phyloP scores from a whole-genome alignment of 805 yeast species.

The Zygoascus biomembranicola region DNA sequence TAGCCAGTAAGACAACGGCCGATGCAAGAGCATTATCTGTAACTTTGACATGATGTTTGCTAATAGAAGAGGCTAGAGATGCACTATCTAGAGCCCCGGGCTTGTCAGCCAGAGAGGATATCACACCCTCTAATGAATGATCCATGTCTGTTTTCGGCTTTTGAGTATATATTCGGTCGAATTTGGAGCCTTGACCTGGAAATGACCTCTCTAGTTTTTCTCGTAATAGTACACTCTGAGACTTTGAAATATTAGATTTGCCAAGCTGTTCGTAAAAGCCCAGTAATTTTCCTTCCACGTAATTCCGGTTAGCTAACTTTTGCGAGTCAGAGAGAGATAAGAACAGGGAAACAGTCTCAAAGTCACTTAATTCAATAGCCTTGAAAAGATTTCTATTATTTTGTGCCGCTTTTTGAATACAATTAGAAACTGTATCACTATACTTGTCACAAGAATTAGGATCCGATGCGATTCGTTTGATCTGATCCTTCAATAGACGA shows the following conservation, averaged over 20 bases:
- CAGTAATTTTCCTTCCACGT: neutral
- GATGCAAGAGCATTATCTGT: conserved; percentile 1
- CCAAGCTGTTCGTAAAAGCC: neutral
- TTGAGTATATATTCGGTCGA: neutral
- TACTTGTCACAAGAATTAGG: neutral
- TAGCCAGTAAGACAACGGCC: neutral
- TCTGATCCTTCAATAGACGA: neutral
- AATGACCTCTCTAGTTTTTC: neutral
- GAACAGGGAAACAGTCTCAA: neutral
- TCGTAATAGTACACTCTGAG: neutral
- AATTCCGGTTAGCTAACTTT: neutral
- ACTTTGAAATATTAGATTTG: neutral
- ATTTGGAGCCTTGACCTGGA: neutral
- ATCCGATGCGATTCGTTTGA: neutral
- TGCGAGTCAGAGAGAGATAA: neutral
- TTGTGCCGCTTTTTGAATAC: neutral
- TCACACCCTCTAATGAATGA: conserved; percentile 1
- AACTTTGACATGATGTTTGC: conserved; percentile 1
- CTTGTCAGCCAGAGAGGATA: neutral
- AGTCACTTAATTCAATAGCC: neutral
- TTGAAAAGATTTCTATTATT: neutral
- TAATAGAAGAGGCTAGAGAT: neutral
- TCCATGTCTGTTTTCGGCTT: neutral
- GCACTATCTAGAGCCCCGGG: conserved; percentile 2
- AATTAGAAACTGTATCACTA: neutral